Evolutionary conservation across 495 filamentous ascomycete genomes (phyloP), one percentile per base, ranked within the genome.

Genomic region (Aspergillus sclerotioniger): DNA sequence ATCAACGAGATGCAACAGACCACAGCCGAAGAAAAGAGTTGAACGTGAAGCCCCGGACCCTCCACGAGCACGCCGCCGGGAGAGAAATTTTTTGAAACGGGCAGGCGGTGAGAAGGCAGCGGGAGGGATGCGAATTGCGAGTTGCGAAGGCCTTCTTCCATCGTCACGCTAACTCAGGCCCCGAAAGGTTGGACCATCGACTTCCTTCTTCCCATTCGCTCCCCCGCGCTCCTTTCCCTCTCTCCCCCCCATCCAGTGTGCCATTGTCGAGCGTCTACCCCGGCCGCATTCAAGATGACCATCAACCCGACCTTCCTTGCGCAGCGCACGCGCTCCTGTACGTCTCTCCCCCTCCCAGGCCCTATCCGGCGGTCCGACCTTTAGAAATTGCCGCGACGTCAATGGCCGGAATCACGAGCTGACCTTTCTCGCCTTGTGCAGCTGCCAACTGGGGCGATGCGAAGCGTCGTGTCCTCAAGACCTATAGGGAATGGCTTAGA

Each of bases 221-320:
- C 59, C 57, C 56, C 60, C 64, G 19, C 58, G 51, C 51, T 56
- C 37, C 32, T 48, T 62, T 60, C 58, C 37, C 39, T 52, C 63
- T 60, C 58, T 54, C 54, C 45, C 48, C 47, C 35, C 60, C 52
- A 57, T 53, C 57, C 56, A 47, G 54, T 58, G 62, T 64, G 62
- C 61, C 64, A 56, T 62, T 57, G 61, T 60, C 45, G 58, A 58
- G 61, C 56, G 48, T 46, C 62, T 56, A 64, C 58, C 54, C 58
- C 57, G 62, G 45, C 21, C 48, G 46, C 20, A 19, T 33, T 53
- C 66, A 76, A 57, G 25, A 91, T 86, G 84, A 84, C 87, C 41
- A 93, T 98, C 76, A 89, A 94, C 76, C 91, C 94, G 44, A 97
- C 94, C 56, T 88, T 90, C 76, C 90, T 97, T 57, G 93, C 94